These are phyloP conservation scores for Cytidiella melzeri DNA, from an alignment of 768 basidiomycete genomes.

Conservation along the genomic window DNA sequence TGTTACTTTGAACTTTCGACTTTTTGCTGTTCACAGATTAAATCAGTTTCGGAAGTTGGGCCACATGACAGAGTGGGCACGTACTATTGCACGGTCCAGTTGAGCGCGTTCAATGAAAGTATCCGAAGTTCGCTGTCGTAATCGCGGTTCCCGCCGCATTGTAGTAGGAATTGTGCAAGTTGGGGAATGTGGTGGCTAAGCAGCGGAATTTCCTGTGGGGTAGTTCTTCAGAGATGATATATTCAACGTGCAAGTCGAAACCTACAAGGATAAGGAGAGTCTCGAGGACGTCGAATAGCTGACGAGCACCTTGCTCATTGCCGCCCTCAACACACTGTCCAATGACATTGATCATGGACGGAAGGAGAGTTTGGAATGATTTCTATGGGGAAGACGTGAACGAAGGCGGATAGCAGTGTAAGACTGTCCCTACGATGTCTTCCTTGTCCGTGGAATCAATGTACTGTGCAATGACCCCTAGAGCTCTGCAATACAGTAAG, in stretches of 20 bases:
- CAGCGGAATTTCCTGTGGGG: constrained; percentile 81
- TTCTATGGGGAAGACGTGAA: constrained; percentile 38
- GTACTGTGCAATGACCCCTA: constrained; percentile 91
- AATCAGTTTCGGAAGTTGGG: constrained; percentile 11
- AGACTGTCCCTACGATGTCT: constrained; percentile 68
- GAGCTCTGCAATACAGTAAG: constrained; percentile 41
- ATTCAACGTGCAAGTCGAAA: constrained; percentile 2
- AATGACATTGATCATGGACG: constrained; percentile 84
- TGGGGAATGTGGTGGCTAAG: constrained; percentile 84
- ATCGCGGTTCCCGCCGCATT: constrained; percentile 69
- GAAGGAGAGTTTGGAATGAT: constrained; percentile 82
- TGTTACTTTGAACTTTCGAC: constrained; percentile 83
- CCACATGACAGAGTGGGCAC: constrained; percentile 24
- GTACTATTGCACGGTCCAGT: constrained; percentile 96
- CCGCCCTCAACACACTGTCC: constrained; percentile 73
- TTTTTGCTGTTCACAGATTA: constrained; percentile 66
- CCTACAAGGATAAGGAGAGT: constrained; percentile 87
- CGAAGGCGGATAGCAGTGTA: background rate
- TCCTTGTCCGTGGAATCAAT: constrained; percentile 82
- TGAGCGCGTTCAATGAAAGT: constrained; percentile 86
- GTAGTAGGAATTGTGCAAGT: constrained; percentile 83
- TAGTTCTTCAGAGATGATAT: background rate
- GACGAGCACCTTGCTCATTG: constrained; percentile 78
- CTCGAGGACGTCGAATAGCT: constrained; percentile 94
- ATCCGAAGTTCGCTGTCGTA: constrained; percentile 80